phyloP scores from a whole-genome alignment of 2,329 filamentous ascomycete species.

The Beauveria brongniartii region DNA sequence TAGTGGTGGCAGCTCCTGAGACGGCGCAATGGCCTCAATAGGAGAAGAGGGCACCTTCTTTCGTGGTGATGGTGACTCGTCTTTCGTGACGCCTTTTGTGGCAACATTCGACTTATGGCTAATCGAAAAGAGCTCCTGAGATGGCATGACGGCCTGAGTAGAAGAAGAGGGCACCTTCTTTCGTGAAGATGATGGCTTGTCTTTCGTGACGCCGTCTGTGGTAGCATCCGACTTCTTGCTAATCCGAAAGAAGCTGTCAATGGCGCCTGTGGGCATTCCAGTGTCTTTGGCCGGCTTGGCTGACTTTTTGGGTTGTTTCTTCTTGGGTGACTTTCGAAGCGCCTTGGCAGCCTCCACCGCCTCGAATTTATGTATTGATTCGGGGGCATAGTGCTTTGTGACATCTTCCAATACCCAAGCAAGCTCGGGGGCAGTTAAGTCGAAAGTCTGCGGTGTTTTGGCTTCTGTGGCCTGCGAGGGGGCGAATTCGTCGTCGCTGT shows the following conservation, averaged over 20 bases:
- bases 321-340: slow-evolving; percentile 19
- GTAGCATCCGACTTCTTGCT: slow-evolving; percentile 25
- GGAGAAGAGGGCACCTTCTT: not conserved
- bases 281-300: not conserved
- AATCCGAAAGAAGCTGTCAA: slow-evolving; percentile 34
- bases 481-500: slow-evolving; percentile 57
- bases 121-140: not conserved
- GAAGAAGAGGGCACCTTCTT: not conserved
- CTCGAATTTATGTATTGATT: slow-evolving; percentile 22
- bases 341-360: slow-evolving; percentile 16
- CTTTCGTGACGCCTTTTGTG: slow-evolving; percentile 8
- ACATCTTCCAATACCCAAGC: slow-evolving; percentile 31
- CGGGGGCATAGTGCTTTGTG: slow-evolving; percentile 20
- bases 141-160: not conserved
- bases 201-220: slow-evolving; percentile 8
- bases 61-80: slow-evolving; percentile 7
- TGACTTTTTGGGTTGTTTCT: slow-evolving; percentile 16
- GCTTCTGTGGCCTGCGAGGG: slow-evolving; percentile 24
- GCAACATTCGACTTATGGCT: slow-evolving; percentile 9
- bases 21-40: not conserved
- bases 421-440: slow-evolving; percentile 55
- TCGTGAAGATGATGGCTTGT: slow-evolving; percentile 7
- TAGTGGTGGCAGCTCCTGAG: not conserved
- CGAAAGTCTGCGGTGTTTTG: slow-evolving; percentile 40
- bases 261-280: slow-evolving; percentile 19